Base-by-base conservation (phyloP, 2,329 filamentous ascomycete genomes). In the Septoria linicola region DNA sequence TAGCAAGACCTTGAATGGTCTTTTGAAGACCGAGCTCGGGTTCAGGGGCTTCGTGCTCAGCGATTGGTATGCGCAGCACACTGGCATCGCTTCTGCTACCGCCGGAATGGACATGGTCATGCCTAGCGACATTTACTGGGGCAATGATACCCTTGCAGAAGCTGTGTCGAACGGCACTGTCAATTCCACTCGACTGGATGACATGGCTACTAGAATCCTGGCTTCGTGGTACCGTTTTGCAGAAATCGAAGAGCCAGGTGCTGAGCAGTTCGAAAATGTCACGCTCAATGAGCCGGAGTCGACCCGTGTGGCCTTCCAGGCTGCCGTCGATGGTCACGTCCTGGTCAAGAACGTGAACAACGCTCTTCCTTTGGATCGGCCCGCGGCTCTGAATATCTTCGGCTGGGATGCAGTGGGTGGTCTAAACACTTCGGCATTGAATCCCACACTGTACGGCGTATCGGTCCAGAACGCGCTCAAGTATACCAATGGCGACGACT, bases 1-100 rank as follows among this genome's bases (percentile, higher is more conserved):
- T 64, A 82, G 81, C 55, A 83, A 83, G 63, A 70, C 83, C 8
- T 73, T 86, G 42, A 88, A 88, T 58, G 82, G 80, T 0, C 73
- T 89, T 2, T 71, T 89, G 11, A 88, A 88, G 70, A 71, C 76
- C 8, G 84, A 89, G 67, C 76, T 69, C 5, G 66, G 63, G 0
- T 69, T 69, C 49, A 58, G 63, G 41, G 67, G 60, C 10, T 63
- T 62, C 35, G 53, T 59, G 11, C 80, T 87, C 74, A 57, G 47
- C 5, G 85, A 88, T 31, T 67, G 66, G 63, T 57, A 58, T 31
- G 66, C 61, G 11, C 66, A 69, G 36, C 59, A 67, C 49, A 62
- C 62, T 4, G 65, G 66, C 23, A 45, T 67, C 13, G 61, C 57
- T 13, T 60, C 55, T 40, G 64, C 63, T n/a, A 53, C 60, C 7